Evolutionary conservation across 2,329 filamentous ascomycete species (phyloP), one percentile per base, ranked within the genome.

Genomic region (Ceratocystis destructans): DNA sequence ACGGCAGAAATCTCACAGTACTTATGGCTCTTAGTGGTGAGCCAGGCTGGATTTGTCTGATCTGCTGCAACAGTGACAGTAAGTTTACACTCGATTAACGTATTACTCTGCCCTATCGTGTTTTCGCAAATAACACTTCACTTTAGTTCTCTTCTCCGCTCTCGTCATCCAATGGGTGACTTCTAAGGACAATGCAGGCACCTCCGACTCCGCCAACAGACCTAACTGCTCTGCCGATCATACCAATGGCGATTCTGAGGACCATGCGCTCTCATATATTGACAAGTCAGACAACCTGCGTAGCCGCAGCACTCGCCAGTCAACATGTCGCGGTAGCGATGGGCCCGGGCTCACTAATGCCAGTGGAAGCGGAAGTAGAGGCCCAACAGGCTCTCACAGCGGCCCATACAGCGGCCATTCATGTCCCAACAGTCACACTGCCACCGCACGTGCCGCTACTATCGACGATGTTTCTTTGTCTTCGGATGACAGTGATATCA

Each of bases 1-100:
- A 50, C 10, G 17, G 0, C 65, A 84, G 82, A 2, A 87, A 87
- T 71, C 73, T 87, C 2, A 79, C 80, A 2, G 78, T 86, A 0
- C 73, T 87, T 0, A 80, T 84, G 76, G 77, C 77, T 1, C 77
- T 87, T 1, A 74, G 82, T 28, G 84, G 84, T 12, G 84, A 87
- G 71, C 83, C 81, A 1, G 84, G 81, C 2, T 87, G 84, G 83
- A 78, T 87, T 2, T 87, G 83, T 69, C 77, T 87, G 3, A 83
- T 85, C 76, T 83, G 82, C 70, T 87, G 84, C 71, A 87, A 86
- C 70, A 78, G 79, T 69, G 84, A 87, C 71, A 80, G 83, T 84
- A 73, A 71, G 78, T 74, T 31, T 37, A 6, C 67, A 20, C 33
- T 15, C 53, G 33, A 25, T 46, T 53, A 8, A 7, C 20, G 12